Percentiles rank a stretch among this genome's conserved stretches.
phyloP scores from a whole-genome alignment of 2,329 filamentous ascomycete genomes.

The Stagonosporopsis cucurbitacearum region DNA sequence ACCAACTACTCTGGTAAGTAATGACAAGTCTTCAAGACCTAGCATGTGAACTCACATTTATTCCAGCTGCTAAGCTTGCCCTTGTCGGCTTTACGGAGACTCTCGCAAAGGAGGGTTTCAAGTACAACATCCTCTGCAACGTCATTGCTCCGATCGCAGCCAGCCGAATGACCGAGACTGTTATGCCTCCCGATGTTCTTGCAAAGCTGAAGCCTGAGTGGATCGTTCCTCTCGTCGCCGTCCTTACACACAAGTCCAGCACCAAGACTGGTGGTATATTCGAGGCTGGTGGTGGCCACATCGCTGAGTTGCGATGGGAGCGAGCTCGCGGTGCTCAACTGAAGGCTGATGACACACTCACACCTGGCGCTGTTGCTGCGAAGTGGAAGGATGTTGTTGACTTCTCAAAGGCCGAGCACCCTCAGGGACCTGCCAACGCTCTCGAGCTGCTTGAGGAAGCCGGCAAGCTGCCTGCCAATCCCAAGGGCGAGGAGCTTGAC shows the following conservation, averaged over 20 bases:
- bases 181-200: constrained; percentile 94
- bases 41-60: constrained; percentile 29
- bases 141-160: constrained; percentile 95
- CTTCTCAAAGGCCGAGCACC: constrained; percentile 84
- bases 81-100: constrained; percentile 98
- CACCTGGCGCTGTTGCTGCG: constrained; percentile 83
- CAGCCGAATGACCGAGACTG: constrained; percentile 91
- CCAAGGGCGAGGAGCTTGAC: constrained; percentile 41
- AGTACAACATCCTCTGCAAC: constrained; percentile 97
- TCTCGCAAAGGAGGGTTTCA: constrained; percentile 92
- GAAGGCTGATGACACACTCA: constrained; percentile 87
- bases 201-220: constrained; percentile 88
- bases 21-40: not conserved
- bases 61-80: constrained; percentile 82
- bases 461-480: constrained; percentile 38
- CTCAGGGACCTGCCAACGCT: constrained; percentile 86
- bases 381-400: constrained; percentile 89
- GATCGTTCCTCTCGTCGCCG: constrained; percentile 91
- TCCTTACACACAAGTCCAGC: constrained; percentile 85
- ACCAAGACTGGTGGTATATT: constrained; percentile 89
- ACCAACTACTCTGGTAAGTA: constrained; percentile 82
- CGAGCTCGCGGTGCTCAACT: constrained; percentile 86
- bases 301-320: constrained; percentile 95
- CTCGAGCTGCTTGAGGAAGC: constrained; percentile 66
- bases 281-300: constrained; percentile 89